Base-by-base conservation (phyloP, 1,284 basidiomycete genomes). In the Tylopilus orsonianus region DNA sequence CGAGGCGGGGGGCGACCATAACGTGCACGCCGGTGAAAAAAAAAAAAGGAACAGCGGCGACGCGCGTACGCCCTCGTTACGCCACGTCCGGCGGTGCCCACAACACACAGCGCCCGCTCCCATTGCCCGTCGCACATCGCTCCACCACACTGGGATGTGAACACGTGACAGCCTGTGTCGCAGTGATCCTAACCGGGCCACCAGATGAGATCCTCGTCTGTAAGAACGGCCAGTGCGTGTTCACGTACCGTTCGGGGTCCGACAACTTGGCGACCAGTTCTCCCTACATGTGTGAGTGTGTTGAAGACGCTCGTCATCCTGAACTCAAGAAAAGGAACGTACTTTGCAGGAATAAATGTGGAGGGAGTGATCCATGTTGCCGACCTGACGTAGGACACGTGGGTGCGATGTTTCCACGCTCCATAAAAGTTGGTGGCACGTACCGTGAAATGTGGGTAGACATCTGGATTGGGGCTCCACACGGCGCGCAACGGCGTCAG, bases 151-250 rank as follows among this genome's bases (percentile, higher is more conserved):
- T 82, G 0, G 89, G 88, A 64, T 91, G 89, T n/a, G 86, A 88
- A 58, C 83, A 86, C 8, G 88, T 88, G n/a, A 90, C 88, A 18
- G 88, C 87, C 68, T 90, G 89, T 2, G 85, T 83, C 0, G 88
- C 88, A 19, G 84, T 79, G 48, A 90, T 83, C 55, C 85, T 90
- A 50, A 41, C 44, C n/a, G 33, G 37, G n/a, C 23, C 6, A 2
- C 42, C 19, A 43, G 40, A 50, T 33, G 55, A 41, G 22, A 13
- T 20, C 41, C 16, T 32, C 8, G 42, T 27, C 10, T 40, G 20
- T 23, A 40, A 13, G 49, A 19, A 23, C 8, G 41, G 5, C 22
- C 29, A 18, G 13, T 1, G 16, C 29, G n/a, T n/a, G n/a, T n/a
- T n/a, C 63, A 62, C 74, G 42, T 65, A 86, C 86, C 73, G 72